Percentiles rank a stretch among this genome's conserved stretches.
Conservation (phyloP, 2,329 filamentous ascomycete species). For the Didymella keratinophila region DNA sequence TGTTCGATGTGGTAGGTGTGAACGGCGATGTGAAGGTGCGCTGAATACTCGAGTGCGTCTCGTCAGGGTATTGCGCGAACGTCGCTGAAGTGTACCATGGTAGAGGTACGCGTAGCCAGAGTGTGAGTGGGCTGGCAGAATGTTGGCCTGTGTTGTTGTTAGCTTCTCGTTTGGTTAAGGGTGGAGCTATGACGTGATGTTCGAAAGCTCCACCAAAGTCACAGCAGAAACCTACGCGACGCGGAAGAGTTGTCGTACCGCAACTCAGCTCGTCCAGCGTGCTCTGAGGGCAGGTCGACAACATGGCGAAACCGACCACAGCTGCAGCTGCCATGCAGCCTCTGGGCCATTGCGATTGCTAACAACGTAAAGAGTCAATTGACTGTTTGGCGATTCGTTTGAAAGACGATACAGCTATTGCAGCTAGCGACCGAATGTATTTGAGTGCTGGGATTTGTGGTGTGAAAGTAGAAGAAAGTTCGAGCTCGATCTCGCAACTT, state of each 20-base stretch:
- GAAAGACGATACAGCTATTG: neutral
- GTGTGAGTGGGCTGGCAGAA: constrained; percentile 75
- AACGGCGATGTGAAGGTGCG: constrained; percentile 54
- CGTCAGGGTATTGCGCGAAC: constrained; percentile 78
- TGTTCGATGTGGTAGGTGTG: constrained; percentile 57
- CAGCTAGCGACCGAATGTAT: constrained; percentile 12
- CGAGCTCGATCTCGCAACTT: constrained; percentile 17
- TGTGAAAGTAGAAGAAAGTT: constrained; percentile 17
- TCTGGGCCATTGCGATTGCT: constrained; percentile 48
- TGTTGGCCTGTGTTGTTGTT: constrained; percentile 60
- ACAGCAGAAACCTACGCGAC: constrained; percentile 70
- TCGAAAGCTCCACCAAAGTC: neutral
- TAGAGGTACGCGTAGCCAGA: constrained; percentile 84
- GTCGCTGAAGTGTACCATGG: constrained; percentile 81
- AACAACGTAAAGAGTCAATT: neutral
- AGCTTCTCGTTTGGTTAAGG: constrained; percentile 9
- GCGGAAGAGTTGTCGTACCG: constrained; percentile 72
- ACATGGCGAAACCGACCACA: constrained; percentile 87
- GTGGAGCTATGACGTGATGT: constrained; percentile 24
- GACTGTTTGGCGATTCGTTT: neutral
- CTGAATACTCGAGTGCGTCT: constrained; percentile 60
- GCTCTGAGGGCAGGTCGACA: constrained; percentile 71
- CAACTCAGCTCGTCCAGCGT: constrained; percentile 68
- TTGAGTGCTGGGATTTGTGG: constrained; percentile 9
- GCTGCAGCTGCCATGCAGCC: constrained; percentile 78